Evolutionary conservation across 1,139 yeast genomes (phyloP), one percentile per base, ranked within the genome.

Genomic region (Meyerozyma sp.): DNA sequence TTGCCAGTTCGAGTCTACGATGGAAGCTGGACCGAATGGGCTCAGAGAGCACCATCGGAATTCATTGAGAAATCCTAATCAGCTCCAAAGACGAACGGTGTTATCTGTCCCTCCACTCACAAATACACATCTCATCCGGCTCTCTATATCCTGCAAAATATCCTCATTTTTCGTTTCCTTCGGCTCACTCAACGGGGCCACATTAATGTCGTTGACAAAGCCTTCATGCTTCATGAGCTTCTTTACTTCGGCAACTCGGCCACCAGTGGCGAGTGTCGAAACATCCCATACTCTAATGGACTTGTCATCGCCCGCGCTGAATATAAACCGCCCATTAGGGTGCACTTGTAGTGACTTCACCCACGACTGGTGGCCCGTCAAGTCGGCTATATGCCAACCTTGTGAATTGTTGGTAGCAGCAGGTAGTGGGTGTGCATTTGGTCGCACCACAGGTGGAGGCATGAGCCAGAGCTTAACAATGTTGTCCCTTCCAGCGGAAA

Each of bases 21-120:
- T 57, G 98, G 98, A 5, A 83, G 94, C 43, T 93, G 98, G 98
- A 86, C 96, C n/a, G 79, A 73, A 51, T 73, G 77, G 77, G 77
- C 75, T 3, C 68, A 63, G 48, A 60, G 76, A 40, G 75, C 77
- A 4, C 76, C 77, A 1, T 20, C 49, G 8, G 63, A 67, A 41
- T 62, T 46, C 44, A 67, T 70, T 25, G 63, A 51, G 27, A 68
- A 66, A 51, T 52, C 48, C n/a, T 34, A 34, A 13, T 41, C 43
- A 77, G 29, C 62, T 62, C 88, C 89, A 83, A 11, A 81, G 52
- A 52, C 70, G 72, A 9, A 78, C 70, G 4, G 70, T 52, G 50
- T 69, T 74, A 4, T 51, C 53, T 21, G 44, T 40, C 7, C 32
- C 43, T 13, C 37, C 37, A 34, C 37, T 34, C 11, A 34, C 37